phyloP scores from a whole-genome alignment of 495 filamentous ascomycete species.

The Cercophora samala region DNA sequence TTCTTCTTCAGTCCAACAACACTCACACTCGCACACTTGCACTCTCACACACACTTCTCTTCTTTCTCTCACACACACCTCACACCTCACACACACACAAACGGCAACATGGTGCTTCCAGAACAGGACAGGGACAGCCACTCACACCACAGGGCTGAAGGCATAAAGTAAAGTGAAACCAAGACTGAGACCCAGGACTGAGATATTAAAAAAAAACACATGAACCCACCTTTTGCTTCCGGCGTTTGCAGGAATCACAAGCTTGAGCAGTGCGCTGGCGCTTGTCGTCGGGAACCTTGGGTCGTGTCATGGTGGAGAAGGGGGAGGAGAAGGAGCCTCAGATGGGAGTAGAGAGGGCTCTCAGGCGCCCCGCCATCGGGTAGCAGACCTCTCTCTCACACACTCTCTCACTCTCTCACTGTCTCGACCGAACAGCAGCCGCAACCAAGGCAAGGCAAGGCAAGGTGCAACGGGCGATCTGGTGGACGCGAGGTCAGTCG shows the following conservation, averaged over 20 bases:
- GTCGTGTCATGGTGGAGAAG: slow-evolving; percentile 54
- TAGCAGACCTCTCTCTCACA: slow-evolving; percentile 25
- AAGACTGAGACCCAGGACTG: slow-evolving; percentile 19
- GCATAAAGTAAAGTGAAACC: background rate
- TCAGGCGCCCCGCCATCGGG: slow-evolving; percentile 35
- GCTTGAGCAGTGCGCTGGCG: slow-evolving; percentile 63
- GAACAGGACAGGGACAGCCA: slow-evolving; percentile 9
- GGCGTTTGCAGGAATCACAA: slow-evolving; percentile 73
- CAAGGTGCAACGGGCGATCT: slow-evolving; percentile 22
- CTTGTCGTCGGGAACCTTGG: slow-evolving; percentile 61
- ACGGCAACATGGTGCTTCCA: background rate
- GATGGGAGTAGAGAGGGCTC: slow-evolving; percentile 10
- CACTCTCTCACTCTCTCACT: no score
- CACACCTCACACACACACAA: no score
- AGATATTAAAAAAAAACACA: slow-evolving; percentile 12
- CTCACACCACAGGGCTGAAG: slow-evolving; percentile 7
- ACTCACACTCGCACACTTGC: background rate
- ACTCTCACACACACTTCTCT: background rate
- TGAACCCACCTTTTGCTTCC: slow-evolving; percentile 67
- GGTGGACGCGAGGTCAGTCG: slow-evolving; percentile 10
- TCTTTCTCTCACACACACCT: background rate
- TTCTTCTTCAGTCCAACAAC: background rate
- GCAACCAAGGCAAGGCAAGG: slow-evolving; percentile 22
- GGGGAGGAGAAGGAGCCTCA: slow-evolving; percentile 7
- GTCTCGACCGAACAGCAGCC: slow-evolving; percentile 25